These are phyloP conservation scores for Monosporascus sp. DNA, from an alignment of 2,329 filamentous ascomycete genomes.

Conservation along the genomic window DNA sequence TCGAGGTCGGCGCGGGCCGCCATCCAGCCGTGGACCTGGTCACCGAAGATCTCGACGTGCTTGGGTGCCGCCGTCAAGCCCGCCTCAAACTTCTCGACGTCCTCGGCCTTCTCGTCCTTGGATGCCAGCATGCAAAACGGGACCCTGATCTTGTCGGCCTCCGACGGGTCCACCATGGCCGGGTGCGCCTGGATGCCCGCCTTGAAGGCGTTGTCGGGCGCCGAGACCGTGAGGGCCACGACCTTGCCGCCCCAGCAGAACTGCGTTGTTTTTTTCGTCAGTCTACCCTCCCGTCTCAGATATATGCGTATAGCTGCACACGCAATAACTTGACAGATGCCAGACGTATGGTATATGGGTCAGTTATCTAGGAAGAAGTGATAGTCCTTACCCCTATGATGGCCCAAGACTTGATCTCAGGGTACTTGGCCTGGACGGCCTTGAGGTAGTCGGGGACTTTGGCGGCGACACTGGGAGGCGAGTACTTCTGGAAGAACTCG, in stretches of 20 bases:
- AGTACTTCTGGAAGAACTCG: slow-evolving; percentile 50
- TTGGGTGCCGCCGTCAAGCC: slow-evolving; percentile 45
- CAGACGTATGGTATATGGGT: too few species aligned
- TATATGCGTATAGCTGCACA: too few species aligned
- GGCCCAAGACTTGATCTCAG: slow-evolving; percentile 53
- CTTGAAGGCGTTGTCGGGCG: slow-evolving; percentile 49
- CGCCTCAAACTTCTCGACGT: slow-evolving; percentile 51
- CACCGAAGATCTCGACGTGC: slow-evolving; percentile 59
- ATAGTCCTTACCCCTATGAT: slow-evolving; percentile 47
- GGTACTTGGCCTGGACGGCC: slow-evolving; percentile 45
- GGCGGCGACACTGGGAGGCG: slow-evolving; percentile 40
- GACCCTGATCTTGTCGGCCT: slow-evolving; percentile 54
- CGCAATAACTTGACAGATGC: too few species aligned
- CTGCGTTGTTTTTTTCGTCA: slow-evolving; percentile 16
- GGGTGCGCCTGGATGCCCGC: slow-evolving; percentile 50
- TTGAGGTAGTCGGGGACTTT: slow-evolving; percentile 51
- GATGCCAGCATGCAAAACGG: slow-evolving; percentile 61
- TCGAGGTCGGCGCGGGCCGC: slow-evolving; percentile 57
- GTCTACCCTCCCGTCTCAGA: too few species aligned
- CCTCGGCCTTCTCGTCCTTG: slow-evolving; percentile 53
- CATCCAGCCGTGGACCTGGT: slow-evolving; percentile 73
- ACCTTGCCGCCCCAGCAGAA: slow-evolving; percentile 72
- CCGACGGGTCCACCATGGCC: slow-evolving; percentile 58
- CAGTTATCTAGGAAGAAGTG: too few species aligned
- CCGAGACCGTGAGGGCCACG: slow-evolving; percentile 44